Evolutionary conservation across 441 rosid genomes (phyloP).

Genomic region (Manihot esculenta): DNA sequence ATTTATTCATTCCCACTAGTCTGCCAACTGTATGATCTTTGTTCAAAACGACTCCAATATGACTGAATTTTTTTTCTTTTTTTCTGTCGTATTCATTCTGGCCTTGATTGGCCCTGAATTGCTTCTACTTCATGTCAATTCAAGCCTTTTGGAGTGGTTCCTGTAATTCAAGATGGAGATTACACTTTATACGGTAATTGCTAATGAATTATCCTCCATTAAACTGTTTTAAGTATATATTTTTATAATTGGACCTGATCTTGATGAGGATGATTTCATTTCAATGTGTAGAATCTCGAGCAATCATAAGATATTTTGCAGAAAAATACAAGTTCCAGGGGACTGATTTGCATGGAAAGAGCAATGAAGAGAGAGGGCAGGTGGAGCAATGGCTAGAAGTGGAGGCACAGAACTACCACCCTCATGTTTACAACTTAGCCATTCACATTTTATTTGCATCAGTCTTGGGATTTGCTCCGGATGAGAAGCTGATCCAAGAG

Average conservation of each 20-base stretch:
- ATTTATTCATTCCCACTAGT: no score
- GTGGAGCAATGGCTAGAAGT: conserved; percentile 79
- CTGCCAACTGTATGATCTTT: no score
- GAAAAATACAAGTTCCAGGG: conserved; percentile 65
- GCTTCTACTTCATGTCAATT: background rate
- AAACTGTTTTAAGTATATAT: background rate
- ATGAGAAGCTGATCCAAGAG: conserved; percentile 52
- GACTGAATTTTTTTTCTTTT: no score
- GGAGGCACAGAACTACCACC: conserved; percentile 48
- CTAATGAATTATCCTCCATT: no score
- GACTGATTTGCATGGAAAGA: conserved; percentile 58
- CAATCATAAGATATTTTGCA: conserved; percentile 61
- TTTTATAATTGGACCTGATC: no score
- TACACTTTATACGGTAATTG: conserved; percentile 47
- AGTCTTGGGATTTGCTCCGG: conserved; percentile 37
- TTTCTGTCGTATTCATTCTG: background rate
- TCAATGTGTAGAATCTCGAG: conserved; percentile 69
- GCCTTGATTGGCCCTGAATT: background rate
- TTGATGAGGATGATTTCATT: no score
- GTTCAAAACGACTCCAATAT: no score
- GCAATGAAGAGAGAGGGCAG: conserved; percentile 53
- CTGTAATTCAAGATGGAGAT: conserved; percentile 61
- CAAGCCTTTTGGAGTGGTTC: conserved; percentile 65
- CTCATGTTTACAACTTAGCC: conserved; percentile 42
- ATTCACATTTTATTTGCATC: conserved; percentile 45